Conservation (phyloP, 2,329 filamentous ascomycete species). For the Coniochaeta ligniaria region DNA sequence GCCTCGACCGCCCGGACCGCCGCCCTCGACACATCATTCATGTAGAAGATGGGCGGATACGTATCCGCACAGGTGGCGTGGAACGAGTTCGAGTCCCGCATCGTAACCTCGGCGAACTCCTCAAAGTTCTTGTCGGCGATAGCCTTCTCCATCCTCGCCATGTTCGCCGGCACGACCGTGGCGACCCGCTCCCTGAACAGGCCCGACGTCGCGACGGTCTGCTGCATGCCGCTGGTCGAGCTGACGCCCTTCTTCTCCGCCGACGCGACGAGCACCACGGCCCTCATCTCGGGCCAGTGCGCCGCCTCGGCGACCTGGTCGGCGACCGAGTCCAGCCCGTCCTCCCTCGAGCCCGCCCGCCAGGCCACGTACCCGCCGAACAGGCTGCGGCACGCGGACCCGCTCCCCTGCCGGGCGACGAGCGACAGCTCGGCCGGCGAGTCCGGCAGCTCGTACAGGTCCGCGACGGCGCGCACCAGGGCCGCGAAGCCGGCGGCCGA, state of each 20-base stretch:
- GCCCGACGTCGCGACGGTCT: slow-evolving; percentile 85
- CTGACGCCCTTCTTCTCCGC: slow-evolving; percentile 95
- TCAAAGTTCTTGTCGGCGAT: slow-evolving; percentile 75
- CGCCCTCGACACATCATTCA: slow-evolving; percentile 87
- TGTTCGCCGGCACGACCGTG: slow-evolving; percentile 72
- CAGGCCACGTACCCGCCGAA: slow-evolving; percentile 97
- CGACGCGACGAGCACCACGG: slow-evolving; percentile 82
- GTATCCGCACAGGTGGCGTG: slow-evolving; percentile 93
- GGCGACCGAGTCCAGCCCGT: slow-evolving; percentile 82
- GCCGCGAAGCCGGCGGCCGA: slow-evolving; percentile 65
- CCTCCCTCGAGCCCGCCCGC: slow-evolving; percentile 67
- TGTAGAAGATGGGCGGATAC: slow-evolving; percentile 95
- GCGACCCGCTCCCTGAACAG: slow-evolving; percentile 73
- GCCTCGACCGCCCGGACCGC: slow-evolving; percentile 84
- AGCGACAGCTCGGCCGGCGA: slow-evolving; percentile 76
- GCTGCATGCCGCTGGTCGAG: slow-evolving; percentile 93
- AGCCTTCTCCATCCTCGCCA: slow-evolving; percentile 79
- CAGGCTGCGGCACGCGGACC: slow-evolving; percentile 85
- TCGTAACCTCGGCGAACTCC: slow-evolving; percentile 81
- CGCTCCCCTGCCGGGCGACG: slow-evolving; percentile 89
- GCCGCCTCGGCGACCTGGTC: slow-evolving; percentile 80
- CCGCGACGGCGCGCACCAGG: slow-evolving; percentile 76
- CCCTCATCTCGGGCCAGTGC: slow-evolving; percentile 95
- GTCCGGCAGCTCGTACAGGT: slow-evolving; percentile 81
- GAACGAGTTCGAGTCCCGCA: slow-evolving; percentile 96